Evolutionary conservation across 495 filamentous ascomycete species (phyloP).

Genomic region (Hypoxylon perforatum): DNA sequence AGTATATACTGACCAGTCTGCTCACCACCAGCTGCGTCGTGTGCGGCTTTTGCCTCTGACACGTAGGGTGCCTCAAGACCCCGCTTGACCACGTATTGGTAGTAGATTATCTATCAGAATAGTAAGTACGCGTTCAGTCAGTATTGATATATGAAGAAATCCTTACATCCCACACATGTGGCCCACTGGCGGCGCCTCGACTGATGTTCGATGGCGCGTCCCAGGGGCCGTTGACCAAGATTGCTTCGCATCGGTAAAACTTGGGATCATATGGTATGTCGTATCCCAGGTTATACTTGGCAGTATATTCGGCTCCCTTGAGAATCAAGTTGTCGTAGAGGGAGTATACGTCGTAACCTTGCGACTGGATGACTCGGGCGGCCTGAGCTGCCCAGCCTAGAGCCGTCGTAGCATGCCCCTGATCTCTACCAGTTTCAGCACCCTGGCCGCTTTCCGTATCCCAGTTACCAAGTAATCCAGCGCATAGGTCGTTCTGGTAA

Average conservation of each 20-base stretch:
- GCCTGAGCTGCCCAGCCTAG: constrained; percentile 45
- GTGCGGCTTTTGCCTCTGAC: constrained; percentile 21
- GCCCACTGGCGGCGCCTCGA: constrained; percentile 40
- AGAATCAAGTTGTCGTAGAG: constrained; percentile 47
- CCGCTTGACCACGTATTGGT: constrained; percentile 40
- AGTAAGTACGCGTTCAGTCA: not conserved
- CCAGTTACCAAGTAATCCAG: constrained; percentile 40
- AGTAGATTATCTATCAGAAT: constrained; percentile 36
- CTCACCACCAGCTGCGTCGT: constrained; percentile 5
- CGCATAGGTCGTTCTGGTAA: constrained; percentile 48
- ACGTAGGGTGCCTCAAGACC: constrained; percentile 31
- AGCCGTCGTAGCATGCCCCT: constrained; percentile 33
- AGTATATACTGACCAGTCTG: constrained; percentile 1
- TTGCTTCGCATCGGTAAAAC: constrained; percentile 51
- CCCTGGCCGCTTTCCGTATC: constrained; percentile 46
- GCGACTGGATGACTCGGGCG: constrained; percentile 43
- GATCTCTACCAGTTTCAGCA: constrained; percentile 43
- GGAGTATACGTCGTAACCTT: constrained; percentile 49
- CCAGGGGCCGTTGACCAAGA: constrained; percentile 53
- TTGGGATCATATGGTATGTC: constrained; percentile 50
- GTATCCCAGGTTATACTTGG: constrained; percentile 49
- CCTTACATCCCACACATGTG: constrained; percentile 32
- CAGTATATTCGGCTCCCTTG: constrained; percentile 49
- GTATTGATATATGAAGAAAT: not conserved
- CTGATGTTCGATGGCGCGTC: constrained; percentile 40